These are phyloP conservation scores for Toxicodendron radicans DNA, from an alignment of 345 rosid genomes.

Conservation along the genomic window DNA sequence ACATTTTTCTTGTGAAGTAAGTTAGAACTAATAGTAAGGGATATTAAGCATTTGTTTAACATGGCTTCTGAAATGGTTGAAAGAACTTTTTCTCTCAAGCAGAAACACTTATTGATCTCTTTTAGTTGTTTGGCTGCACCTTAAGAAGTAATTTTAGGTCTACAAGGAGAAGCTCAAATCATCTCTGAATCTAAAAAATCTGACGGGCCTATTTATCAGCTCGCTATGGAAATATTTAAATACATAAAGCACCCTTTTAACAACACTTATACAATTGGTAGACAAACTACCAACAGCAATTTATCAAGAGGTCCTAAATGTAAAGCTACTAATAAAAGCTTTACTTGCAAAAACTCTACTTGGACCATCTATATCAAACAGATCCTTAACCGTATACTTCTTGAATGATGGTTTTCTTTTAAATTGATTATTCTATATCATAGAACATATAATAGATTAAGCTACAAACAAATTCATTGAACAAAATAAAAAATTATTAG, in stretches of 20 bases:
- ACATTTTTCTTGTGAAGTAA: background rate
- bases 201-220: too few species aligned
- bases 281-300: background rate
- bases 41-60: background rate
- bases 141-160: background rate
- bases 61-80: background rate
- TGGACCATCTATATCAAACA: background rate
- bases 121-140: background rate
- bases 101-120: background rate
- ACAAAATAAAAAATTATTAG: slow-evolving; percentile 2
- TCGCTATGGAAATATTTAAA: too few species aligned
- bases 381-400: background rate
- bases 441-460: background rate
- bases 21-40: background rate
- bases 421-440: background rate
- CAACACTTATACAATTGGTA: background rate
- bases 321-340: background rate
- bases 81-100: too few species aligned
- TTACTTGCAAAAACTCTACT: background rate
- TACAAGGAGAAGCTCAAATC: background rate
- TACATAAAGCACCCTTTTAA: background rate
- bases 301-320: background rate
- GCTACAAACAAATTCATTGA: background rate
- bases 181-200: too few species aligned
- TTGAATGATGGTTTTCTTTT: background rate